phyloP scores from a whole-genome alignment of 768 basidiomycete species.

The Agaricus blazei region DNA sequence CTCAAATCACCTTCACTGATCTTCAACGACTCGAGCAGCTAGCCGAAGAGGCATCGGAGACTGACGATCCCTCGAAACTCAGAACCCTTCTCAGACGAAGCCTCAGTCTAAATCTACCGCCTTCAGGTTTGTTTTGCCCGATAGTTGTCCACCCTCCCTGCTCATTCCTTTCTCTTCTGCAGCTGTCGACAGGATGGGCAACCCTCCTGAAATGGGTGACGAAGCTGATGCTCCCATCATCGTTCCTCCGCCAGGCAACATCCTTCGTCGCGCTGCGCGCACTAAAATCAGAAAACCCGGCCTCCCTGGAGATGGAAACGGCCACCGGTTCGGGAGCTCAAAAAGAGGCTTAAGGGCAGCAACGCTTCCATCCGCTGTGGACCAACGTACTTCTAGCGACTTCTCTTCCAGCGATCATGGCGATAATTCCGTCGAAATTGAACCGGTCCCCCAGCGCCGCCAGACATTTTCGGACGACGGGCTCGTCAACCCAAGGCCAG shows the following conservation, averaged over 20 bases:
- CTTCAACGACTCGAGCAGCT: slow-evolving; percentile 92
- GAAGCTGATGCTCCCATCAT: slow-evolving; percentile 91
- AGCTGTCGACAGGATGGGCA: slow-evolving; percentile 68
- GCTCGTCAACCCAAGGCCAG: slow-evolving; percentile 40
- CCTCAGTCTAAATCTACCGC: slow-evolving; percentile 81
- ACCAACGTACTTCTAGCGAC: slow-evolving; percentile 64
- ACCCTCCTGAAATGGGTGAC: slow-evolving; percentile 63
- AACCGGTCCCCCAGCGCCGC: slow-evolving; percentile 24
- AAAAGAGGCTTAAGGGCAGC: slow-evolving; percentile 30
- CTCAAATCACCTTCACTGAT: slow-evolving; percentile 89
- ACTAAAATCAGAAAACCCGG: slow-evolving; percentile 93
- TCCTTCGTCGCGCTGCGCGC: slow-evolving; percentile 85
- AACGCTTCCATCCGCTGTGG: slow-evolving; percentile 23
- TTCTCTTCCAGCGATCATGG: slow-evolving; percentile 68
- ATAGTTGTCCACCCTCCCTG: slow-evolving; percentile 6
- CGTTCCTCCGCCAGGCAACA: slow-evolving; percentile 81
- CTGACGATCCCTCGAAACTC: slow-evolving; percentile 77
- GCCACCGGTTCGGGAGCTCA: slow-evolving; percentile 71
- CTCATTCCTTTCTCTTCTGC: slow-evolving; percentile 15
- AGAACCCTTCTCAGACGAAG: slow-evolving; percentile 78
- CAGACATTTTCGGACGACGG: slow-evolving; percentile 46
- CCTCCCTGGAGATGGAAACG: slow-evolving; percentile 69
- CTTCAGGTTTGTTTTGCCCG: slow-evolving; percentile 62
- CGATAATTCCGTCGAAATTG: slow-evolving; percentile 35
- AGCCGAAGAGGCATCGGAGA: slow-evolving; percentile 83